phyloP scores from a whole-genome alignment of 169 alveolate genomes.

The Babesia bigemina region DNA sequence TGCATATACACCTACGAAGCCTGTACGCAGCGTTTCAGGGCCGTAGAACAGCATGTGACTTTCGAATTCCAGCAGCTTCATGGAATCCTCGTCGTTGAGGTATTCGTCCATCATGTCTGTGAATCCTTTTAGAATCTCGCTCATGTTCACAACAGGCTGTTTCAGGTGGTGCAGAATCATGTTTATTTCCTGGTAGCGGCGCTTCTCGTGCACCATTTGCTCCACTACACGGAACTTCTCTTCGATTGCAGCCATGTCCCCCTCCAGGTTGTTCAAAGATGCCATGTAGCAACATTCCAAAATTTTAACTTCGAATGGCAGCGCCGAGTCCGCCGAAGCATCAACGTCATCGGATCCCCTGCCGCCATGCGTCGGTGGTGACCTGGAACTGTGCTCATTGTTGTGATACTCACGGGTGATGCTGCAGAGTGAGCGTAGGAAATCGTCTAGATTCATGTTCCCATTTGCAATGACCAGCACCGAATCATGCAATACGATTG shows the following conservation, averaged over 20 bases:
- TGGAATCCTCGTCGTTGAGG: constrained; percentile 16
- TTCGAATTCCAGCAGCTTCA: constrained; percentile 42
- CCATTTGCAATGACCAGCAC: constrained; percentile 55
- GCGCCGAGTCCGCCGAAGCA: constrained; percentile 3
- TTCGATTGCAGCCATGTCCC: constrained; percentile 40
- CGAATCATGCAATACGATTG: constrained; percentile 64
- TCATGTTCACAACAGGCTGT: constrained; percentile 72
- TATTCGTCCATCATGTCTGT: constrained; percentile 58
- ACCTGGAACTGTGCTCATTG: not conserved
- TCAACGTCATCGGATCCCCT: constrained; percentile 31
- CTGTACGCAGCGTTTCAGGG: constrained; percentile 12
- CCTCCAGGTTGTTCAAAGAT: constrained; percentile 74
- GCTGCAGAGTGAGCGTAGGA: constrained; percentile 74
- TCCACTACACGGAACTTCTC: constrained; percentile 40
- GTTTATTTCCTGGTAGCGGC: constrained; percentile 68
- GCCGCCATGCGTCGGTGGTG: not conserved
- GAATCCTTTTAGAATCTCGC: constrained; percentile 51
- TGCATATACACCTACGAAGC: constrained; percentile 43
- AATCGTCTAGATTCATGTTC: constrained; percentile 63
- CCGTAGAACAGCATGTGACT: constrained; percentile 41
- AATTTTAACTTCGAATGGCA: constrained; percentile 82
- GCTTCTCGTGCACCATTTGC: constrained; percentile 51
- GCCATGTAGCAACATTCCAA: constrained; percentile 82
- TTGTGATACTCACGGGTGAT: constrained; percentile 62
- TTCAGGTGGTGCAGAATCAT: constrained; percentile 79